Evolutionary conservation across 371 early-diverging fungal genomes (phyloP).

Genomic region (Saksenaea vasiformis): DNA sequence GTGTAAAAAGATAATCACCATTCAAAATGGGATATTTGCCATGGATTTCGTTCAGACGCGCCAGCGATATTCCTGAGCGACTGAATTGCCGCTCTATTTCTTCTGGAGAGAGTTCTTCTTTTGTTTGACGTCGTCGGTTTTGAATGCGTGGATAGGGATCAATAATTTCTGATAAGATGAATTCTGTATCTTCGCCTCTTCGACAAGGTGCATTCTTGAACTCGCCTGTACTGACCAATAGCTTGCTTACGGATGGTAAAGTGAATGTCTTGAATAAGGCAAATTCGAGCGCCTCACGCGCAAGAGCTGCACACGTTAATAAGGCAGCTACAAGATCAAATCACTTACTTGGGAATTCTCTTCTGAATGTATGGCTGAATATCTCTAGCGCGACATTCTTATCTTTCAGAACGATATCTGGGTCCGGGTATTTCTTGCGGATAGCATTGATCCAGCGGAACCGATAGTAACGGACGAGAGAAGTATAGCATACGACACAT

Average conservation of each 20-base stretch:
- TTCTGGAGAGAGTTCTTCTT: neutral
- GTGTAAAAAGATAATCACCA: conserved; percentile 54
- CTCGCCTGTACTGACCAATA: conserved; percentile 48
- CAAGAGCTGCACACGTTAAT: neutral
- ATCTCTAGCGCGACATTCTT: conserved; percentile 45
- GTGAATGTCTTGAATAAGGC: conserved; percentile 54
- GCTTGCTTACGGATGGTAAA: conserved; percentile 53
- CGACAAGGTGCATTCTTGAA: conserved; percentile 32
- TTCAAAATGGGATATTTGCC: conserved; percentile 50
- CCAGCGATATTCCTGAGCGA: conserved; percentile 30
- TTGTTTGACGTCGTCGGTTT: neutral
- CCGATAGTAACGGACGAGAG: conserved; percentile 40
- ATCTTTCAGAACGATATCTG: conserved; percentile 38
- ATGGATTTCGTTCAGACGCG: conserved; percentile 55
- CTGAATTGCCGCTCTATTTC: conserved; percentile 34
- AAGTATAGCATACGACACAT: conserved; percentile 23
- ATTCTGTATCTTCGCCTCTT: conserved; percentile 52
- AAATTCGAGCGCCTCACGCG: conserved; percentile 41
- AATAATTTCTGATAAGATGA: conserved; percentile 44
- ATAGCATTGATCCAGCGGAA: conserved; percentile 34
- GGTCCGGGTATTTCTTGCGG: conserved; percentile 48
- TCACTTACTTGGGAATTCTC: conserved; percentile 46
- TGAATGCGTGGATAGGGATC: conserved; percentile 35
- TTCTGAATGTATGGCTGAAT: conserved; percentile 31
- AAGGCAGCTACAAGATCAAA: neutral